These are phyloP conservation scores for Gorgonomyces haynaldii DNA, from an alignment of 192 early-diverging fungal species.

Conservation along the genomic window DNA sequence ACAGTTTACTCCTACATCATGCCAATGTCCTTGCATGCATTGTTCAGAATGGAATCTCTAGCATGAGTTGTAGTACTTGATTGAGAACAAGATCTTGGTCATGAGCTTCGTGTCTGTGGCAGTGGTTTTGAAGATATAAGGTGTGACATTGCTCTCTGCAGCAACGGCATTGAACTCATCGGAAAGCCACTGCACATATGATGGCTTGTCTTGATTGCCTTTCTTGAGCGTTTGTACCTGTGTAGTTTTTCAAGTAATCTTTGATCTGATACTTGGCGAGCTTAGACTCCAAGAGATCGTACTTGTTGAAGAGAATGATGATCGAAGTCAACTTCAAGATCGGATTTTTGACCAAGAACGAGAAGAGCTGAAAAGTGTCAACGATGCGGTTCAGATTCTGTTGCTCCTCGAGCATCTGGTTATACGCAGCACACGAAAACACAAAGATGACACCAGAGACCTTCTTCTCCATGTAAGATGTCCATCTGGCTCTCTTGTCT, in stretches of 20 bases:
- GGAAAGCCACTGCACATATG: too few relatives aligned
- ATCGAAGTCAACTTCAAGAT: not conserved
- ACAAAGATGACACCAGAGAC: slow-evolving; percentile 21
- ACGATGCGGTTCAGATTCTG: slow-evolving; percentile 5
- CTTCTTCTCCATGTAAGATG: slow-evolving; percentile 58
- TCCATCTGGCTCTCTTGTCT: slow-evolving; percentile 40
- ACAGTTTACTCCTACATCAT: too few relatives aligned
- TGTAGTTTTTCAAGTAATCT: slow-evolving; percentile 20
- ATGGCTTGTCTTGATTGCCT: too few relatives aligned
- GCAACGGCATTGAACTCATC: too few relatives aligned
- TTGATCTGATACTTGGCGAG: not conserved
- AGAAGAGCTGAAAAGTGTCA: slow-evolving; percentile 3
- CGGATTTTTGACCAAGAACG: not conserved
- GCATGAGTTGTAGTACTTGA: too few relatives aligned
- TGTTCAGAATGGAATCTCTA: too few relatives aligned
- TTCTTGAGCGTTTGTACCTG: too few relatives aligned
- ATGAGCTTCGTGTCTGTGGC: too few relatives aligned
- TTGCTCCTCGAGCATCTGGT: slow-evolving; percentile 8
- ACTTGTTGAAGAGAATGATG: slow-evolving; percentile 9
- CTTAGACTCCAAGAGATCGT: slow-evolving; percentile 1
- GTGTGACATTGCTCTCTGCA: too few relatives aligned
- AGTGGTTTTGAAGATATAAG: too few relatives aligned
- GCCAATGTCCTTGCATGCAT: too few relatives aligned
- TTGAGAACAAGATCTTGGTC: too few relatives aligned
- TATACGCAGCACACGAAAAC: not conserved